A percentile compares a stretch with the other conserved stretches of the same genome.
These are phyloP conservation scores for Carpinus viminea DNA, from an alignment of 306 rosid genomes.

Conservation along the genomic window DNA sequence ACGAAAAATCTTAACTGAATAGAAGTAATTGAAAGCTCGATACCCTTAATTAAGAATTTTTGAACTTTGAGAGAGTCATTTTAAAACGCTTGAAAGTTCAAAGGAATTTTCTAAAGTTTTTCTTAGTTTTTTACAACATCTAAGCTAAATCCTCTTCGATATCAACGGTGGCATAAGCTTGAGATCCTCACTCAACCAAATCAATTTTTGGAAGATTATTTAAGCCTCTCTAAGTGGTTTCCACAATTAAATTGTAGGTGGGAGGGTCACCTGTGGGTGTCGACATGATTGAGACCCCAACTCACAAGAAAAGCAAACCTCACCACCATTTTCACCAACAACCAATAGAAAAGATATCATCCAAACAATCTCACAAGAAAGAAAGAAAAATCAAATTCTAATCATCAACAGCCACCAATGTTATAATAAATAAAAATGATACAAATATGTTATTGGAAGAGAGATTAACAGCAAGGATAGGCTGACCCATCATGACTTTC, in stretches of 20 bases:
- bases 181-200: conserved; percentile 21
- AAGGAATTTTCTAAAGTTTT: too few relatives aligned
- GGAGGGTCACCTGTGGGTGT: conserved; percentile 36
- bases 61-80: too few relatives aligned
- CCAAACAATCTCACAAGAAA: conserved; percentile 17
- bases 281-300: conserved; percentile 43
- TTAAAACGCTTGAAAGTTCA: too few relatives aligned
- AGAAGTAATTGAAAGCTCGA: too few relatives aligned
- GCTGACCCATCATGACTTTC: conserved; percentile 56
- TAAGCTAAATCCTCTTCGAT: too few relatives aligned
- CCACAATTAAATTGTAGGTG: conserved; percentile 36
- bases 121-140: too few relatives aligned
- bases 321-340: conserved; percentile 35
- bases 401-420: conserved; percentile 32
- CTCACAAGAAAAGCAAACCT: conserved; percentile 28
- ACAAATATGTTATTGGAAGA: background rate
- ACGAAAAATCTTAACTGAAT: too few relatives aligned
- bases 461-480: conserved; percentile 14
- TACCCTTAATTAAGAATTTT: too few relatives aligned
- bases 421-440: background rate
- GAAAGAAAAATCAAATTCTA: conserved; percentile 11
- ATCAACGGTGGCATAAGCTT: background rate
- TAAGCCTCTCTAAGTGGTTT: conserved; percentile 22
- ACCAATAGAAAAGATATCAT: conserved; percentile 28
- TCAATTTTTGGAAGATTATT: conserved; percentile 7